A percentile compares a stretch with the other conserved stretches of the same genome.
phyloP scores from a whole-genome alignment of 2,329 filamentous ascomycete genomes.

The Phyllachora maydis region DNA sequence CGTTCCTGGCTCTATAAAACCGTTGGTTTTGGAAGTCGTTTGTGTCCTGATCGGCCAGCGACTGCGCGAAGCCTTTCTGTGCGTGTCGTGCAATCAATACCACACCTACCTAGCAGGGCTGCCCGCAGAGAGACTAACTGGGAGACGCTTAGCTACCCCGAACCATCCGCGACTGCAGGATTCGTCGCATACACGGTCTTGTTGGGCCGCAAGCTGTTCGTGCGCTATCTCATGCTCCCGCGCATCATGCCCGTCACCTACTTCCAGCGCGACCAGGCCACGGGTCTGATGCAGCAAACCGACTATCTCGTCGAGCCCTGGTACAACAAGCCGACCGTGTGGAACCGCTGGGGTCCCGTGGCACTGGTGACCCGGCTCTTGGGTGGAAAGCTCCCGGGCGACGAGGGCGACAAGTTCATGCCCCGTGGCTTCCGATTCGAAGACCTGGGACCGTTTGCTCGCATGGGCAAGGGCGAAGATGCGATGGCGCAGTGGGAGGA shows the following conservation, averaged over 20 bases:
- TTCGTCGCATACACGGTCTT: slow-evolving; percentile 25
- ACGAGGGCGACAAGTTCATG: slow-evolving; percentile 17
- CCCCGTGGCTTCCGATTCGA: slow-evolving; percentile 30
- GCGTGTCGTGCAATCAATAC: slow-evolving; percentile 10
- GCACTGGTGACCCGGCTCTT: slow-evolving; percentile 23
- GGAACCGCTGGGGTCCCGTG: slow-evolving; percentile 39
- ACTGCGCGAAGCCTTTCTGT: slow-evolving; percentile 45
- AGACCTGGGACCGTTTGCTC: slow-evolving; percentile 39
- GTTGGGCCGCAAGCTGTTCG: slow-evolving; percentile 25
- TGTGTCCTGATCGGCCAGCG: slow-evolving; percentile 42
- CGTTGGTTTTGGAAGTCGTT: slow-evolving; percentile 26
- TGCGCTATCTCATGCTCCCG: slow-evolving; percentile 40
- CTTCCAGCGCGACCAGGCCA: slow-evolving; percentile 27
- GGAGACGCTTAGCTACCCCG: slow-evolving; percentile 14
- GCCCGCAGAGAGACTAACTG: background rate
- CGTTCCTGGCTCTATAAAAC: slow-evolving; percentile 22
- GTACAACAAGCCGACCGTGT: slow-evolving; percentile 37
- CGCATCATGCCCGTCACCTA: slow-evolving; percentile 20
- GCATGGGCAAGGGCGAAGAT: slow-evolving; percentile 28
- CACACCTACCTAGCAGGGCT: background rate
- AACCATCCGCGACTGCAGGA: slow-evolving; percentile 16
- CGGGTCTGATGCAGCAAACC: slow-evolving; percentile 26
- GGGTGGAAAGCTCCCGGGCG: slow-evolving; percentile 24
- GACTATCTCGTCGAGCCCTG: slow-evolving; percentile 42
- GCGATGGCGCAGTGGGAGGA: slow-evolving; percentile 19